Percentiles rank a stretch among this genome's conserved stretches.
Conservation (phyloP, 2,329 filamentous ascomycete genomes). For the Botrytis hyacinthi region DNA sequence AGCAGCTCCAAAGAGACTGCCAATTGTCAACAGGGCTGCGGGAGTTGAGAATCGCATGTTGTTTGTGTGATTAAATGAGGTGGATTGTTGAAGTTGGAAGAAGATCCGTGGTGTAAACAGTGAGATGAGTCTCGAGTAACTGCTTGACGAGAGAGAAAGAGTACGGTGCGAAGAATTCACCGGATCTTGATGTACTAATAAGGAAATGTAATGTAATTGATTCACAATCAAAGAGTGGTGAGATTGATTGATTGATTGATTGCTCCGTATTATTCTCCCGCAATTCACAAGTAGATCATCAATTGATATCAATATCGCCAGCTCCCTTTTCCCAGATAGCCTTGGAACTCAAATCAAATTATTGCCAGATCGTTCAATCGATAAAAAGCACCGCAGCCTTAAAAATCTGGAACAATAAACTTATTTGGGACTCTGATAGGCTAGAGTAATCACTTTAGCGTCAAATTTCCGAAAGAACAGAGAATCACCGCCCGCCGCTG, state of each 20-base stretch:
- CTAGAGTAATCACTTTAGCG: constrained; percentile 18
- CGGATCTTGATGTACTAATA: neutral
- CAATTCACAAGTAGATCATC: neutral
- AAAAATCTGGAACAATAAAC: constrained; percentile 18
- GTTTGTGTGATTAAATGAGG: neutral
- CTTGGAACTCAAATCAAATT: neutral
- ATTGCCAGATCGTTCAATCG: constrained; percentile 12
- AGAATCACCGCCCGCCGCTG: constrained; percentile 28
- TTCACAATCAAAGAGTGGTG: neutral
- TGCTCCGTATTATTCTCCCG: neutral
- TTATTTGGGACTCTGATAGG: constrained; percentile 17
- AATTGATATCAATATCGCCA: neutral
- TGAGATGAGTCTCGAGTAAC: neutral
- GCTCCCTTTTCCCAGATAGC: neutral
- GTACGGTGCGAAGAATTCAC: neutral
- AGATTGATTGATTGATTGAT: neutral
- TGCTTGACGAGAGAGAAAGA: neutral
- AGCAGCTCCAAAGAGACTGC: constrained; percentile 50
- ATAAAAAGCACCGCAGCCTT: neutral
- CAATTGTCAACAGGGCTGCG: constrained; percentile 34
- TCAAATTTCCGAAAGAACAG: constrained; percentile 22
- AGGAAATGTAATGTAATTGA: neutral
- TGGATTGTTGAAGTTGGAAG: neutral
- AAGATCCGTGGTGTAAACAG: neutral
- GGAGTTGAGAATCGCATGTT: constrained; percentile 39